phyloP scores from a whole-genome alignment of 768 basidiomycete species.

The Rhodocollybia butyracea region DNA sequence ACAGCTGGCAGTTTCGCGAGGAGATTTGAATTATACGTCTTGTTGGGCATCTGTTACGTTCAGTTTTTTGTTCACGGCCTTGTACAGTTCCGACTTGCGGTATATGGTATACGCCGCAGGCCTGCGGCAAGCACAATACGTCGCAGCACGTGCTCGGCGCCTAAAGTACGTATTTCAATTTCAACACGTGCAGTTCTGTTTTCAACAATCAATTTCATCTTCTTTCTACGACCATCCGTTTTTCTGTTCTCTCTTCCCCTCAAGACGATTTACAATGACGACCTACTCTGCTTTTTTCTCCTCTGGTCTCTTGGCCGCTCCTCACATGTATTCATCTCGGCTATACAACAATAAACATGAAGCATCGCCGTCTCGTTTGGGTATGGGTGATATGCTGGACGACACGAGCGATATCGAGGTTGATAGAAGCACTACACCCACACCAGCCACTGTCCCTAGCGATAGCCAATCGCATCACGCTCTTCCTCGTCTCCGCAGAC shows the following conservation, averaged over 20 bases:
- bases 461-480: slow-evolving; percentile 26
- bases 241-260: slow-evolving; percentile 6
- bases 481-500: slow-evolving; percentile 48
- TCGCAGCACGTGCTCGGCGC: too few species aligned
- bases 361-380: slow-evolving; percentile 23
- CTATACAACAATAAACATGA: slow-evolving; percentile 18
- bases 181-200: too few species aligned
- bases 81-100: too few species aligned
- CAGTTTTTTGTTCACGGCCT: too few species aligned
- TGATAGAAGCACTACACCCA: slow-evolving; percentile 33
- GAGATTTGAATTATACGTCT: too few species aligned
- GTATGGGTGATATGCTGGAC: slow-evolving; percentile 16
- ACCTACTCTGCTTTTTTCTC: slow-evolving; percentile 69
- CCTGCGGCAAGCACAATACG: too few species aligned
- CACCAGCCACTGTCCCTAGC: slow-evolving; percentile 19
- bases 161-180: too few species aligned
- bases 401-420: slow-evolving; percentile 34
- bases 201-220: too few species aligned
- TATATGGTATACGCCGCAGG: too few species aligned
- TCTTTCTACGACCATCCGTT: neutral
- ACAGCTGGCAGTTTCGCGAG: too few species aligned
- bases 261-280: slow-evolving; percentile 27
- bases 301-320: slow-evolving; percentile 62
- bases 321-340: slow-evolving; percentile 18
- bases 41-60: too few species aligned